Evolutionary conservation across 495 filamentous ascomycete species (phyloP).

Genomic region (Glonium stellatum): DNA sequence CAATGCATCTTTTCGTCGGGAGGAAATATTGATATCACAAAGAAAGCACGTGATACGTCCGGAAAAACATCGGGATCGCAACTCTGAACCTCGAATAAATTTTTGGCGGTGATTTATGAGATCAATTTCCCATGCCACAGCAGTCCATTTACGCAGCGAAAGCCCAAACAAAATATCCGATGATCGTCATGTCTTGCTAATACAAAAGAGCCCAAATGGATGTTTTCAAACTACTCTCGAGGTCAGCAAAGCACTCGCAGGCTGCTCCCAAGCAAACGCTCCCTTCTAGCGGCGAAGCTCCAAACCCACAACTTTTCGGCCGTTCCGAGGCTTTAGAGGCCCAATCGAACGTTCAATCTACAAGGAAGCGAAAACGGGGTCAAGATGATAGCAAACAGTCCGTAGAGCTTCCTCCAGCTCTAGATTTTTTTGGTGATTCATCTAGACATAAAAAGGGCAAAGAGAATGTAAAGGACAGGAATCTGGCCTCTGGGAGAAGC

Average conservation of each 20-base stretch:
- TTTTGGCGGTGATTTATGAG: background rate
- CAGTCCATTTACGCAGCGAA: too few species aligned
- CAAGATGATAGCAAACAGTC: constrained; percentile 5
- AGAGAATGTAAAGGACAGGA: constrained; percentile 3
- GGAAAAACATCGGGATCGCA: background rate
- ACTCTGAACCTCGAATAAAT: background rate
- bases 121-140: too few species aligned
- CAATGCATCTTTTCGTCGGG: constrained; percentile 14
- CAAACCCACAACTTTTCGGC: constrained; percentile 51
- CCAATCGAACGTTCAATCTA: constrained; percentile 23
- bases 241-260: constrained; percentile 48
- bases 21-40: background rate
- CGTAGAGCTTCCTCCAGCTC: constrained; percentile 14
- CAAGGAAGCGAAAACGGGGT: constrained; percentile 34
- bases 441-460: background rate
- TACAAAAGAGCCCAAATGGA: constrained; percentile 43
- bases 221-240: constrained; percentile 59
- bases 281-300: constrained; percentile 47
- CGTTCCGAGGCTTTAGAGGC: constrained; percentile 28
- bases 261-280: constrained; percentile 33
- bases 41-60: background rate
- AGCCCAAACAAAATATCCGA: too few species aligned
- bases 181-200: too few species aligned
- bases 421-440: constrained; percentile 34
- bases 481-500: background rate